Evolutionary conservation across 768 basidiomycete species (phyloP).

Genomic region (Naganishia vishniacii): DNA sequence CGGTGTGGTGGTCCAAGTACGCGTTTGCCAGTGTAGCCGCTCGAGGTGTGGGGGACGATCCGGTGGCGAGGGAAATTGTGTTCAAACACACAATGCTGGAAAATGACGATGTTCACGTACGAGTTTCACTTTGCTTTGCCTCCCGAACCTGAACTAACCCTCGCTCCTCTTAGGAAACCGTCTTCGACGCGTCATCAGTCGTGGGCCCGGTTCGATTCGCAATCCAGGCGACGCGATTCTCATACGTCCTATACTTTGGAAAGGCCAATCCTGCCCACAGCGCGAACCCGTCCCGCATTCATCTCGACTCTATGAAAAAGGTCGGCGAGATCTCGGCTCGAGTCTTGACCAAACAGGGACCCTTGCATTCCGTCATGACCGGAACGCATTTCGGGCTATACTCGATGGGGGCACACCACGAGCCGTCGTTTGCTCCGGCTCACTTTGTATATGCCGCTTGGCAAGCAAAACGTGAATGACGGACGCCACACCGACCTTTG

Average conservation of each 20-base stretch:
- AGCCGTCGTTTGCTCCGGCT: conserved; percentile 20
- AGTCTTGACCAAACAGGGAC: conserved; percentile 16
- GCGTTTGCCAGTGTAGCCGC: conserved; percentile 27
- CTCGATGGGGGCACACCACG: conserved; percentile 28
- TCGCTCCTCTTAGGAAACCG: conserved; percentile 1
- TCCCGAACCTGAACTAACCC: neutral
- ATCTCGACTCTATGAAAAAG: neutral
- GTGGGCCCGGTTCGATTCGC: conserved; percentile 11
- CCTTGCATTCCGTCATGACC: conserved; percentile 28
- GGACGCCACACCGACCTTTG: no score
- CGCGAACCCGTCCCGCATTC: neutral
- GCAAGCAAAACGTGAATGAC: conserved; percentile 17
- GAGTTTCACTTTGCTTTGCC: neutral
- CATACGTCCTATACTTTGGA: conserved; percentile 17
- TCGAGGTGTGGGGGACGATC: conserved; percentile 16
- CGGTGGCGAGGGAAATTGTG: conserved; percentile 12
- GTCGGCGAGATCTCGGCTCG: conserved; percentile 11
- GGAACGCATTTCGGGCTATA: conserved; percentile 32
- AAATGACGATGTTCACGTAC: conserved; percentile 18
- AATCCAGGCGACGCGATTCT: conserved; percentile 8
- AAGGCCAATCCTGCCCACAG: no score
- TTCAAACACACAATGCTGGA: conserved; percentile 17
- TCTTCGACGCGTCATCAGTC: neutral
- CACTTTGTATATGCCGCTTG: conserved; percentile 22
- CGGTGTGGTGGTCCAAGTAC: conserved; percentile 28